These are phyloP conservation scores for Mytilinidion resinicola DNA, from an alignment of 495 filamentous ascomycete species.

Conservation along the genomic window DNA sequence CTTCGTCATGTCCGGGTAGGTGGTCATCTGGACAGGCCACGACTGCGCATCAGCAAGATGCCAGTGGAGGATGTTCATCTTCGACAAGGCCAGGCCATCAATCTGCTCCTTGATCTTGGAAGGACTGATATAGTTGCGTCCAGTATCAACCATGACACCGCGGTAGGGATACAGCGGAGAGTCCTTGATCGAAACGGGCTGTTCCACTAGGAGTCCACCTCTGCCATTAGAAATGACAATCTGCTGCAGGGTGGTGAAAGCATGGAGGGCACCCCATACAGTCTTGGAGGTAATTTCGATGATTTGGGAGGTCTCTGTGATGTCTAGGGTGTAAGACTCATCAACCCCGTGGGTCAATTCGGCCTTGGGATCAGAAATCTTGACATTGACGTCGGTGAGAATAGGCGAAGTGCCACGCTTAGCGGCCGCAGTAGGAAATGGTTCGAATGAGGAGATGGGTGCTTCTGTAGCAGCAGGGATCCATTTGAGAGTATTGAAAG, in stretches of 20 bases:
- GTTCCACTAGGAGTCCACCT: conserved; percentile 38
- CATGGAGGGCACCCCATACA: conserved; percentile 51
- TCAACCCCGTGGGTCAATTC: conserved; percentile 50
- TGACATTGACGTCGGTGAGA: conserved; percentile 35
- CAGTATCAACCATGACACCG: conserved; percentile 51
- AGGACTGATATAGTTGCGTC: conserved; percentile 52
- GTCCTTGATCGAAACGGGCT: conserved; percentile 38
- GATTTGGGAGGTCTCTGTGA: conserved; percentile 32
- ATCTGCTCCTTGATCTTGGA: conserved; percentile 50
- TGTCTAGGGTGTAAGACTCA: conserved; percentile 52
- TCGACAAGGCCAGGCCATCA: conserved; percentile 51
- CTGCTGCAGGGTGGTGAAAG: conserved; percentile 55
- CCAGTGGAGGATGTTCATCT: conserved; percentile 53
- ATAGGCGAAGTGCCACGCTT: conserved; percentile 8
- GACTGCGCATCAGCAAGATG: conserved; percentile 53
- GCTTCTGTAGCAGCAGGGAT: conserved; percentile 47
- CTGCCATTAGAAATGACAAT: conserved; percentile 35
- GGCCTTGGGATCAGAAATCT: conserved; percentile 39
- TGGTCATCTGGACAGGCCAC: conserved; percentile 42
- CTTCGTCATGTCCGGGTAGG: conserved; percentile 48
- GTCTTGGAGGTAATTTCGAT: conserved; percentile 46
- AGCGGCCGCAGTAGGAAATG: conserved; percentile 42
- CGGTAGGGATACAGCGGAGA: conserved; percentile 44
- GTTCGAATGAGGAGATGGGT: conserved; percentile 42
- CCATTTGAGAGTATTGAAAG: conserved; percentile 47